These are phyloP conservation scores for Cephaloascus fragrans DNA, from an alignment of 805 yeast genomes.

Conservation along the genomic window DNA sequence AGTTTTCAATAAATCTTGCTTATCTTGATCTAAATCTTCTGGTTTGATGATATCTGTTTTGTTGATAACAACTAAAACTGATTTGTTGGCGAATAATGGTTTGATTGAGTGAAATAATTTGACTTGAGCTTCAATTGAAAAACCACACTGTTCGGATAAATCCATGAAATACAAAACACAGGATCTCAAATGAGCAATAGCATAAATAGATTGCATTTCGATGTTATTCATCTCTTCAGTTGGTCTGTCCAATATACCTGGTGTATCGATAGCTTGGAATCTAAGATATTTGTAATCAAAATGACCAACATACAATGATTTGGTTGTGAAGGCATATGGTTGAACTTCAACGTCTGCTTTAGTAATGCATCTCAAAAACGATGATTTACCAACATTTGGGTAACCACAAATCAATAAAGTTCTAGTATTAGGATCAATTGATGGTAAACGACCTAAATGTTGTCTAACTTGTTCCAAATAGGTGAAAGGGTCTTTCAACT, in stretches of 20 bases:
- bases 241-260: slow-evolving; percentile 97
- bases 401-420: slow-evolving; percentile 96
- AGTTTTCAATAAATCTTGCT: slow-evolving; percentile 60
- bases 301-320: slow-evolving; percentile 95
- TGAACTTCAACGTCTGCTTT: slow-evolving; percentile 99
- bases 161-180: slow-evolving; percentile 98
- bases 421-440: slow-evolving; percentile 98
- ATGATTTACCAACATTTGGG: slow-evolving; percentile 98
- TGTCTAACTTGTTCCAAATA: slow-evolving; percentile 98
- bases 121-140: slow-evolving; percentile 94
- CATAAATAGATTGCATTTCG: slow-evolving; percentile 98
- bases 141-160: slow-evolving; percentile 98
- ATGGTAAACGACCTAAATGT: slow-evolving; percentile 96
- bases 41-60: slow-evolving; percentile 84
- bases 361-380: slow-evolving; percentile 86
- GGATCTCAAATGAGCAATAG: slow-evolving; percentile 96
- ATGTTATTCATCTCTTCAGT: slow-evolving; percentile 99
- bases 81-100: slow-evolving; percentile 94
- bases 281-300: slow-evolving; percentile 96
- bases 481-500: slow-evolving; percentile 85
- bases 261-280: slow-evolving; percentile 98
- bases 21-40: slow-evolving; percentile 73
- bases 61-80: slow-evolving; percentile 91
- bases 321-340: slow-evolving; percentile 98
- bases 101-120: slow-evolving; percentile 94